Percentiles rank a stretch among this genome's conserved stretches.
phyloP scores from a whole-genome alignment of 495 filamentous ascomycete genomes.

The Penicillium canariense region DNA sequence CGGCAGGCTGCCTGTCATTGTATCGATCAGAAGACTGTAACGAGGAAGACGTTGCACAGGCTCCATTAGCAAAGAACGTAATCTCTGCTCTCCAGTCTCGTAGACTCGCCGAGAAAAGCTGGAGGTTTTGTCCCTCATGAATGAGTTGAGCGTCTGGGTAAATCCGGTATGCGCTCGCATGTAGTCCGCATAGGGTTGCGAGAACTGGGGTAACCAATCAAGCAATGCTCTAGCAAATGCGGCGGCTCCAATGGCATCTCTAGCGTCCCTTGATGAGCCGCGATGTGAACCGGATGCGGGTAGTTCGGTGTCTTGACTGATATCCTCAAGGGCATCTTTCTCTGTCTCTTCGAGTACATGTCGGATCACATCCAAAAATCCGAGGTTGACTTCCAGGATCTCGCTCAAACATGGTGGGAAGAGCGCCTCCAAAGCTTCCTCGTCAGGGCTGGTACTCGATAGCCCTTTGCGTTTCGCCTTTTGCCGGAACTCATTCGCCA shows the following conservation, averaged over 20 bases:
- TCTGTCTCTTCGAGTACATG: constrained; percentile 79
- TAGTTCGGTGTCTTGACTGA: constrained; percentile 54
- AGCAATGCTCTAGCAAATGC: constrained; percentile 74
- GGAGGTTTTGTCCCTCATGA: constrained; percentile 69
- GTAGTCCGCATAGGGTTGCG: constrained; percentile 84
- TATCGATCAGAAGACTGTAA: constrained; percentile 94
- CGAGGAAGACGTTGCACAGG: constrained; percentile 92
- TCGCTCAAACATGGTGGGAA: constrained; percentile 77
- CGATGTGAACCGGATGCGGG: constrained; percentile 32
- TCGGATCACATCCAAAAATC: constrained; percentile 72
- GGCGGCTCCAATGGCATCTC: constrained; percentile 70
- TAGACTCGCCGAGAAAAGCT: constrained; percentile 76
- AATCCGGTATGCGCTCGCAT: constrained; percentile 83
- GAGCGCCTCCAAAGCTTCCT: constrained; percentile 66
- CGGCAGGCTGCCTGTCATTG: constrained; percentile 81
- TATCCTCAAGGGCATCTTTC: constrained; percentile 68
- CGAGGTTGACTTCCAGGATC: constrained; percentile 76
- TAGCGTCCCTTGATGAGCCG: constrained; percentile 40
- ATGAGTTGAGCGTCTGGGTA: constrained; percentile 70
- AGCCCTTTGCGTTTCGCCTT: constrained; percentile 57
- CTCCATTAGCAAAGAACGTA: constrained; percentile 93
- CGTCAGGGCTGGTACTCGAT: constrained; percentile 68
- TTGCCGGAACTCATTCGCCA: constrained; percentile 69
- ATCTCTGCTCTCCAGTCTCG: constrained; percentile 82
- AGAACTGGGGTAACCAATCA: constrained; percentile 89